Conservation (phyloP, 225 moss, liverwort and hornwort species). For the Neckera pumila region DNA sequence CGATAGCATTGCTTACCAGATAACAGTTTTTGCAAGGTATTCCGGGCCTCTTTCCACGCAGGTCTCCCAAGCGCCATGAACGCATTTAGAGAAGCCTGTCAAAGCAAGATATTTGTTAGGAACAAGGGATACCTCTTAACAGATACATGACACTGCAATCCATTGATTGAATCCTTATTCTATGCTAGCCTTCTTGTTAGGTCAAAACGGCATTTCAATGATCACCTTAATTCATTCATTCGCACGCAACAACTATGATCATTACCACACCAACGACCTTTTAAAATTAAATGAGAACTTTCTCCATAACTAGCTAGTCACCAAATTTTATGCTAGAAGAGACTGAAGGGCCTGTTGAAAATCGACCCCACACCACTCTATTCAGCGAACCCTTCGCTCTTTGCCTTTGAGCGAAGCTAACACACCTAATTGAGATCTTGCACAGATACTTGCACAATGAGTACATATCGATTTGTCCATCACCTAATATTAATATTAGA, state of each 20-base stretch:
- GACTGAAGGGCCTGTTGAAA: neutral
- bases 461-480: neutral
- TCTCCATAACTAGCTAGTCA: neutral
- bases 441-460: neutral
- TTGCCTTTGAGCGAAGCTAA: neutral
- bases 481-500: neutral
- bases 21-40: conserved; percentile 63
- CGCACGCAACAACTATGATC: neutral
- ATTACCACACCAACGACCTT: neutral
- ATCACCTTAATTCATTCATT: neutral
- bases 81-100: conserved; percentile 62
- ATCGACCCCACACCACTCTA: neutral
- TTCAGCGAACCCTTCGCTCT: neutral
- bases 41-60: conserved; percentile 84
- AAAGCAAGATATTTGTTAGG: neutral
- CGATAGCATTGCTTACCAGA: conserved; percentile 34
- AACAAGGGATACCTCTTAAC: neutral
- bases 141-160: neutral
- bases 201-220: neutral
- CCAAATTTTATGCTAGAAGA: neutral
- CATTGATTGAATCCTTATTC: neutral
- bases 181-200: neutral
- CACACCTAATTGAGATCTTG: neutral
- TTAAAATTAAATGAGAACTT: neutral
- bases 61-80: conserved; percentile 90